Base-by-base conservation (phyloP, 2,329 filamentous ascomycete genomes). In the Fusarium subtropicale region DNA sequence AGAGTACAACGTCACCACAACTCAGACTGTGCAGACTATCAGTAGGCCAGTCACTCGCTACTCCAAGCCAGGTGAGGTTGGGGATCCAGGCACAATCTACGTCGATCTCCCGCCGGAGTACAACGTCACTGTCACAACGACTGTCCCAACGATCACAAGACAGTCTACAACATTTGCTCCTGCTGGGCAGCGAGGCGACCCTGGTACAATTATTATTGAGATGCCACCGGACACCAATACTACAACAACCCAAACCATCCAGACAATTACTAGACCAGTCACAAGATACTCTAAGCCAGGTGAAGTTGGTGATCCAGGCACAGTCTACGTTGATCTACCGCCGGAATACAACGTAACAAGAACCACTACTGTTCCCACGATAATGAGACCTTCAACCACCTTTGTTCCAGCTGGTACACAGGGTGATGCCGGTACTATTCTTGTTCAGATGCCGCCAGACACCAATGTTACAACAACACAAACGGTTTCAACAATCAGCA, bases 91-190 rank as follows among this genome's bases (percentile, higher is more conserved):
- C 16, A 66, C 63, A 6, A 28, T 66, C 9, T 55, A 60, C 38
- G 20, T 66, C 7, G 60, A 66, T 18, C n/a, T 60, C 7, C 62
- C 62, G 8, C 59, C 64, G 2, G 46, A 67, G 18, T 66, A 55
- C 20, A 67, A 67, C 22, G 63, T 67, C n/a, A 67, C 64, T 7
- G 31, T 67, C 11, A 66, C 63, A 7, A 42, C 59, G n/a, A 58
- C 52, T 2, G 31, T 64, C 18, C 16, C 34, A 3, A 64, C 45
- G 1, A 53, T 67, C 15, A 67, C 64, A 10, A 22, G 39, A 31
- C 56, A 38, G n/a, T 28, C 34, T 7, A 63, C 60, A 6, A 50
- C 31, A 8, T 63, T 62, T 45, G 41, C 47, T 38, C 31, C 60
- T 10, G 60, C 42, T 18, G 60, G 18, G 3, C 54, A 60, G 5